A percentile compares a stretch with the other conserved stretches of the same genome.
These are phyloP conservation scores for Solanum clarkiae DNA, from an alignment of 257 asterid species.

Conservation along the genomic window DNA sequence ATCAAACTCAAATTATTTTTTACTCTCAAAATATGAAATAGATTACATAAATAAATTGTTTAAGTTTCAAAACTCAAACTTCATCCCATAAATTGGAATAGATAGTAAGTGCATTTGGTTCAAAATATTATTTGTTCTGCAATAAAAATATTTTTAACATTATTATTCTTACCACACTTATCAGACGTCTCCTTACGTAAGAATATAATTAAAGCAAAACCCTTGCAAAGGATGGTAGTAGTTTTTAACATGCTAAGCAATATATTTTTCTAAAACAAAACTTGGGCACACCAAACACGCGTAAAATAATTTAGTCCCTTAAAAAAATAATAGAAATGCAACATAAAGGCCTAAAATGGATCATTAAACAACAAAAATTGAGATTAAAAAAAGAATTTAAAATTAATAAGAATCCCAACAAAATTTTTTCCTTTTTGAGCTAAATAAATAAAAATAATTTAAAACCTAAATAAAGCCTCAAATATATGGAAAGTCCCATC, in stretches of 20 bases:
- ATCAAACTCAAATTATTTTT: too few species aligned
- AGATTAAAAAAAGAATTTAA: not conserved
- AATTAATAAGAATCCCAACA: not conserved
- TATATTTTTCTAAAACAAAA: not conserved
- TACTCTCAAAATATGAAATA: too few species aligned
- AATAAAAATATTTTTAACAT: not conserved
- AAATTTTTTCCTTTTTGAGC: not conserved
- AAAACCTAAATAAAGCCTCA: not conserved
- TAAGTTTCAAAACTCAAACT: fast-evolving
- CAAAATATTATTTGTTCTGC: not conserved
- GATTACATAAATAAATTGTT: too few species aligned
- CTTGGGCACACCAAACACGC: not conserved
- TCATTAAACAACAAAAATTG: not conserved
- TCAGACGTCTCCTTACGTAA: not conserved
- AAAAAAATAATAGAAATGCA: not conserved
- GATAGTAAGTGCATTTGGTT: not conserved
- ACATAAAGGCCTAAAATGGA: not conserved
- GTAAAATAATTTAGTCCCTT: not conserved
- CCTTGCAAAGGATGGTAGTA: not conserved
- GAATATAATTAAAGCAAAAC: not conserved
- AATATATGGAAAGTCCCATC: not conserved
- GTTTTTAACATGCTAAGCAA: not conserved
- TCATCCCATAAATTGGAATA: too few species aligned
- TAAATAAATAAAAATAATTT: not conserved
- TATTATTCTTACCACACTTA: not conserved